A percentile compares a stretch with the other conserved stretches of the same genome.
Conservation (phyloP, 805 yeast species). For the Candida gorgasii region DNA sequence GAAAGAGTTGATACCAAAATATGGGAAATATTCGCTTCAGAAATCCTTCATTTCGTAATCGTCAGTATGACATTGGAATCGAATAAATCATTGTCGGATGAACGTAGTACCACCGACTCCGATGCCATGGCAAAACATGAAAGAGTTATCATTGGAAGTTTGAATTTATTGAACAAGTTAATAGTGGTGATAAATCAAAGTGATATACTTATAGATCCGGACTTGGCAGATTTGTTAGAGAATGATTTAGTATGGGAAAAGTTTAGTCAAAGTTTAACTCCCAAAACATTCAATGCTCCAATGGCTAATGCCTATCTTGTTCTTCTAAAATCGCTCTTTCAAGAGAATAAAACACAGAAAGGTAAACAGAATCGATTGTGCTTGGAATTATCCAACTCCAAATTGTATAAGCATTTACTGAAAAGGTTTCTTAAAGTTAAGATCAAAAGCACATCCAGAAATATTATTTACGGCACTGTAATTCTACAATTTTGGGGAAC, state of each 20-base stretch:
- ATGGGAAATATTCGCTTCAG: slow-evolving; percentile 59
- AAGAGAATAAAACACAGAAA: slow-evolving; percentile 8
- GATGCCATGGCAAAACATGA: slow-evolving; percentile 67
- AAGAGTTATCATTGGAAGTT: slow-evolving; percentile 52
- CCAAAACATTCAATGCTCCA: slow-evolving; percentile 29
- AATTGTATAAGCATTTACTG: slow-evolving; percentile 41
- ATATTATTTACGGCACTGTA: slow-evolving; percentile 45
- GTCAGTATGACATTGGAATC: slow-evolving; percentile 58
- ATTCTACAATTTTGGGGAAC: slow-evolving; percentile 52
- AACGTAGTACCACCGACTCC: slow-evolving; percentile 63
- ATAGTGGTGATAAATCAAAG: slow-evolving; percentile 21
- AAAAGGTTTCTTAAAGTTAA: slow-evolving; percentile 48
- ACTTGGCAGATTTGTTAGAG: slow-evolving; percentile 23
- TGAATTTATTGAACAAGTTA: slow-evolving; percentile 47
- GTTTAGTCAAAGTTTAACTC: slow-evolving; percentile 23
- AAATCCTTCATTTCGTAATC: slow-evolving; percentile 54
- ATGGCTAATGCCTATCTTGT: slow-evolving; percentile 31
- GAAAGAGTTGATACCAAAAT: slow-evolving; percentile 50
- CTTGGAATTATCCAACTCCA: slow-evolving; percentile 18
- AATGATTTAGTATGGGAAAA: slow-evolving; percentile 37
- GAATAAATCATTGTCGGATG: slow-evolving; percentile 69
- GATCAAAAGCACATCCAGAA: slow-evolving; percentile 23
- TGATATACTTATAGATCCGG: slow-evolving; percentile 14
- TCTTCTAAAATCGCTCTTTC: slow-evolving; percentile 23
- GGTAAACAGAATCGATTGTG: slow-evolving; percentile 17